Base-by-base conservation (phyloP, 306 rosid species). In the Quercus rubra region DNA sequence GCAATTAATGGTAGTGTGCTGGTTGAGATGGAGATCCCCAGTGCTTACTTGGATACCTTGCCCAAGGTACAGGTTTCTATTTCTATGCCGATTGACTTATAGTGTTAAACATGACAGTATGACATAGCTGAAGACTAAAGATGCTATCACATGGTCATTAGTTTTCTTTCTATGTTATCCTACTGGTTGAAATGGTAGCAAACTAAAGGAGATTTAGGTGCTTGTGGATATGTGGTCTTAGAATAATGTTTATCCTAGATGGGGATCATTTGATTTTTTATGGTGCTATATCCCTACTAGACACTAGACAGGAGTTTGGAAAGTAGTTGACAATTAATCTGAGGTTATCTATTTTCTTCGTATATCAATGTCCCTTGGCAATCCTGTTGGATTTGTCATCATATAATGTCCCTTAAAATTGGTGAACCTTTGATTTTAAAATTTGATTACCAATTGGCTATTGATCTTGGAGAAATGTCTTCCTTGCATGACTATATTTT, bases 11-110 rank as follows among this genome's bases (percentile, higher is more conserved):
- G 91, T 71, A 87, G 84, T 79, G 97, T 94, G 63, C 97, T 94
- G 52, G 85, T 89, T 55, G 98, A 94, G 88, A 94, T 94, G 97
- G 97, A 94, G 83, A 89, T 91, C 71, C 98, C 98, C 28, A 78
- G 54, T 3, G 87, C 90, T 2, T 92, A 89, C 80, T 11, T 89
- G 46, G 94, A 92, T 77, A 85, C 93, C 23, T 80, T 92, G 82
- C 97, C 98, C 5, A 91, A 88, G 97, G 98, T 94, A 87, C 76
- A 52, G n/a, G 57, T 63, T 78, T 71, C 73, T n/a, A 43, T 63
- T 78, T 71, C 75, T n/a, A 43, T n/a, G 8, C 35, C 49, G 6
- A 20, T 59, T 69, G 49, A 75, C 71, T 33, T 78, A 10, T 59
- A 8, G 17, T 52, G 27, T 57, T 27, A 73, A 41, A 13, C 43